Evolutionary conservation across 2,329 filamentous ascomycete genomes (phyloP).

Genomic region (Lasiodiplodia sp.): DNA sequence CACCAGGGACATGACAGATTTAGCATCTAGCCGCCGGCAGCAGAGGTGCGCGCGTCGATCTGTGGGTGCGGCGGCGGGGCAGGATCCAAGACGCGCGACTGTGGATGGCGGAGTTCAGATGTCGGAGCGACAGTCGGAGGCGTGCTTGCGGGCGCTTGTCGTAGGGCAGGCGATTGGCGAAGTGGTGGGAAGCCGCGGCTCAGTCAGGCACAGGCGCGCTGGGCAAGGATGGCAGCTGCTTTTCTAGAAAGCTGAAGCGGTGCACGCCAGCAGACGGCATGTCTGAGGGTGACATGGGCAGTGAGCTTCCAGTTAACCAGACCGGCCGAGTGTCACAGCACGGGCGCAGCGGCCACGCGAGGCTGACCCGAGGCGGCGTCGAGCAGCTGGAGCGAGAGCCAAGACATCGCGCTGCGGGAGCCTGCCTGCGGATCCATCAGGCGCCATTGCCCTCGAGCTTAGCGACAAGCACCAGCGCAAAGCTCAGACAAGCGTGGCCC

Average conservation of each 20-base stretch:
- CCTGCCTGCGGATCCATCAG: conserved; percentile 22
- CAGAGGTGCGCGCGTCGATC: conserved; percentile 18
- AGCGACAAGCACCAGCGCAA: conserved; percentile 10
- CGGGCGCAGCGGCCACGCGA: conserved; percentile 25
- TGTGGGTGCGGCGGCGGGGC: conserved; percentile 12
- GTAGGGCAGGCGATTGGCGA: conserved; percentile 18
- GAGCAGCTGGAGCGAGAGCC: conserved; percentile 3
- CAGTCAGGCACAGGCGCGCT: conserved; percentile 21
- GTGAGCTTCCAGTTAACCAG: conserved; percentile 8
- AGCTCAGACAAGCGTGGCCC: not conserved
- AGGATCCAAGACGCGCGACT: not conserved
- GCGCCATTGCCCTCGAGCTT: not conserved
- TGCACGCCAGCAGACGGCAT: conserved; percentile 2
- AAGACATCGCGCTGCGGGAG: conserved; percentile 12
- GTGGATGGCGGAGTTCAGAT: conserved; percentile 13
- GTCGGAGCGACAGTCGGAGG: conserved; percentile 34
- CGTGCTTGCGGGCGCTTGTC: conserved; percentile 19
- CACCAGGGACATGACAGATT: conserved; percentile 18
- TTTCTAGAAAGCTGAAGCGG: conserved; percentile 23
- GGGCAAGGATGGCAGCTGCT: conserved; percentile 24
- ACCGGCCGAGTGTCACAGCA: conserved; percentile 26
- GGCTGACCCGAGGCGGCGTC: conserved; percentile 24
- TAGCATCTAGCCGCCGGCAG: conserved; percentile 24
- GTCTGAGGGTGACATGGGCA: conserved; percentile 14
- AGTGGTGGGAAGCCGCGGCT: conserved; percentile 17